These are phyloP conservation scores for Rachicladosporium sp. DNA, from an alignment of 2,329 filamentous ascomycete species.

Conservation along the genomic window DNA sequence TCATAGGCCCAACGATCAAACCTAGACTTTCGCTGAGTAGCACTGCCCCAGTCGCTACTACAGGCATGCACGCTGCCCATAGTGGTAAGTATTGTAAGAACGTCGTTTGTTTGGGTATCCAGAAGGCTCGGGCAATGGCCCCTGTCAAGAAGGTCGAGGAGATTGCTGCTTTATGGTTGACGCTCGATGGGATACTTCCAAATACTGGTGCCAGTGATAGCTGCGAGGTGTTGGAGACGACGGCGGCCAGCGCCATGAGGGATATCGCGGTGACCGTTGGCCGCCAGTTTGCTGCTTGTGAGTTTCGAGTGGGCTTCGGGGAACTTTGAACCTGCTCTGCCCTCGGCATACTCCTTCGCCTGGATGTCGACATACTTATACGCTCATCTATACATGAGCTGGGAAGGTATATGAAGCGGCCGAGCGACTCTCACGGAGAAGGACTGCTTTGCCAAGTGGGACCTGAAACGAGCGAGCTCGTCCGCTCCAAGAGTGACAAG, in stretches of 20 bases:
- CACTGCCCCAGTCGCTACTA: constrained; percentile 60
- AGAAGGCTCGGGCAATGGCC: constrained; percentile 52
- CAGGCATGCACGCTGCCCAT: constrained; percentile 62
- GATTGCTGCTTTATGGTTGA: constrained; percentile 57
- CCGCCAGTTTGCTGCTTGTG: no score
- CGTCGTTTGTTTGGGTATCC: constrained; percentile 2
- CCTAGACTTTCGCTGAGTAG: constrained; percentile 54
- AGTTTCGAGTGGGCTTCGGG: no score
- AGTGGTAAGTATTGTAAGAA: constrained; percentile 54
- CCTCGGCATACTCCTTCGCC: no score
- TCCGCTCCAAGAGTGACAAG: no score
- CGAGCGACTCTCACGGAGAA: no score
- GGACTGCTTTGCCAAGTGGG: no score
- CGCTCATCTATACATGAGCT: no score
- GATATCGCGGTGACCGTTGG: background rate
- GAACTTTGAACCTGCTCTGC: no score
- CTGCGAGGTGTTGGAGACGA: constrained; percentile 59
- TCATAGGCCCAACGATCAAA: constrained; percentile 57
- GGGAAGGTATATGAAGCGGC: no score
- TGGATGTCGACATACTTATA: no score
- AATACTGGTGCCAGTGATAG: constrained; percentile 76
- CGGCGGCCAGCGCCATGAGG: constrained; percentile 38
- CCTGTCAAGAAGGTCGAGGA: constrained; percentile 55
- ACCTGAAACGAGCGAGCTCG: no score
- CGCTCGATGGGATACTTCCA: constrained; percentile 64